Percentiles rank a stretch among this genome's conserved stretches.
phyloP scores from a whole-genome alignment of 2,329 filamentous ascomycete species.

The Dothistroma septosporum region DNA sequence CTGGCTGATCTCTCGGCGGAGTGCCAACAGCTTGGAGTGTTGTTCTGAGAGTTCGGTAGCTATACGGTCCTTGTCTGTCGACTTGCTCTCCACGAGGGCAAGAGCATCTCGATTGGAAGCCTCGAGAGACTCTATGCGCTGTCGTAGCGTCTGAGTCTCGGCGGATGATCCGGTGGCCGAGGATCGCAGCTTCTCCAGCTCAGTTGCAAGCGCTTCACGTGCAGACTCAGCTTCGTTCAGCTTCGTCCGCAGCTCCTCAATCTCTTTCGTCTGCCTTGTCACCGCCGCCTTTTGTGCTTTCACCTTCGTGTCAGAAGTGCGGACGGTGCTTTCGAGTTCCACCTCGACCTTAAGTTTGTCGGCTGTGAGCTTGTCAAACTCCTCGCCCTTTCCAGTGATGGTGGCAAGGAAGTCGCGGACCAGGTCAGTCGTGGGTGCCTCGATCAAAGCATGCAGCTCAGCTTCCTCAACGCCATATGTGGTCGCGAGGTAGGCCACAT shows the following conservation, averaged over 20 bases:
- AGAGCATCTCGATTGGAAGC: constrained; percentile 88
- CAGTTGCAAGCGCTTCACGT: constrained; percentile 71
- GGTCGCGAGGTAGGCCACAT: constrained; percentile 68
- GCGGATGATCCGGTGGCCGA: constrained; percentile 68
- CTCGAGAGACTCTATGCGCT: constrained; percentile 81
- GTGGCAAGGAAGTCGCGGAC: constrained; percentile 70
- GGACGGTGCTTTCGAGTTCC: constrained; percentile 85
- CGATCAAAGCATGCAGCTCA: constrained; percentile 57
- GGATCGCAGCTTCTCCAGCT: constrained; percentile 73
- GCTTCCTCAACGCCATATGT: constrained; percentile 66
- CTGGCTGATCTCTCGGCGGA: constrained; percentile 74
- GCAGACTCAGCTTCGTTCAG: constrained; percentile 77
- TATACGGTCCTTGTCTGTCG: constrained; percentile 76
- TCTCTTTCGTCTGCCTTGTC: constrained; percentile 78
- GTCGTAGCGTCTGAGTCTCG: constrained; percentile 70
- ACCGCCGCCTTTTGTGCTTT: constrained; percentile 76
- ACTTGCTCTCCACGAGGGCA: constrained; percentile 84
- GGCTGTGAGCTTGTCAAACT: constrained; percentile 75
- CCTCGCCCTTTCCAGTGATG: constrained; percentile 72
- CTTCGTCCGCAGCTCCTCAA: constrained; percentile 75
- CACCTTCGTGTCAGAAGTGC: constrained; percentile 75
- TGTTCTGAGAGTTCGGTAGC: constrained; percentile 82
- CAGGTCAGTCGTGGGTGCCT: constrained; percentile 71
- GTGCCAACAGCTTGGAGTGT: constrained; percentile 79
- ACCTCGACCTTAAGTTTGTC: constrained; percentile 88